Base-by-base conservation (phyloP, 2,329 filamentous ascomycete genomes). In the Curvularia sp. region DNA sequence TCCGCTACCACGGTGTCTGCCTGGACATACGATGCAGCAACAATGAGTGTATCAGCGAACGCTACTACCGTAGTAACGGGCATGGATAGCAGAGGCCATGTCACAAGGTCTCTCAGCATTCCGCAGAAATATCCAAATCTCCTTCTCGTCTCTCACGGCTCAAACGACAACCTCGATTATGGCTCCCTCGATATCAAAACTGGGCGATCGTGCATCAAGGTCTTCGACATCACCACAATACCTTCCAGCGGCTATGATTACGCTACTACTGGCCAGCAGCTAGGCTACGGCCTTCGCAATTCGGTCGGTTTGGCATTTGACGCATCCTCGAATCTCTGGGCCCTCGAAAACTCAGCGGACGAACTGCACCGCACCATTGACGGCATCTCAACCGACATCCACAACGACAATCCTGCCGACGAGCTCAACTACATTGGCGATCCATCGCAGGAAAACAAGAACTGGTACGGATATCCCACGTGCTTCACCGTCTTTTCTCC, bases 281-380 rank as follows among this genome's bases (percentile, higher is more conserved):
- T 72, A 68, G 84, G 88, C 9, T 91, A 88, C 85, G 89, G 89
- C 6, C 78, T 92, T 51, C 83, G 88, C 31, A 92, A 92, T 71
- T 86, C 86, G 8, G 88, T 91, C 6, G 89, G 88, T 5, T 76
- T 91, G 3, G 86, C 80, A 9, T 62, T 57, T n/a, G 60, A 60
- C 13, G 47, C 39, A 13, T 24, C 54, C 1, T 54, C 57, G 47
- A 62, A 81, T 80, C 67, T 76, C 63, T 74, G 71, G 70, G 70
- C 62, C n/a, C 85, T 92, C 10, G 89, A 92, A 74, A 92, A 91
- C 72, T 86, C 84, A 0, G 86, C 85, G 5, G 88, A 91, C 71
- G 76, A 88, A 38, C 79, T 91, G 9, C 77, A 75, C 9, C 83
- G 88, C 24, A 76, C 82, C 50, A 82, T 83, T 10, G 68, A 79